A percentile compares a stretch with the other conserved stretches of the same genome.
Conservation (phyloP, 441 rosid genomes). For the Jatropha multifida region DNA sequence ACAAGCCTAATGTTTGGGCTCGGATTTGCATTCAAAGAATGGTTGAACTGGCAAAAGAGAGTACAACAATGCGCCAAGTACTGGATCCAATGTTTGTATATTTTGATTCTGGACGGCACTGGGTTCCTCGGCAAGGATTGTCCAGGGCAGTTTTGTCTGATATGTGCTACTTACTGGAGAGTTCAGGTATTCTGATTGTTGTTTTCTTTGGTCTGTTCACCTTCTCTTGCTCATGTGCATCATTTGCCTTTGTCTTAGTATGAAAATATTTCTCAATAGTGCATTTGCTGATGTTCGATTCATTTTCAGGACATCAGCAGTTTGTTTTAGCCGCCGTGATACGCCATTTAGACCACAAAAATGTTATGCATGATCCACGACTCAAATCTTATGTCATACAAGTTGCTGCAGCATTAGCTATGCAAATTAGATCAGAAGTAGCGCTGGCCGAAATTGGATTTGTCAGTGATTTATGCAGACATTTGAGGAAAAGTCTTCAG, state of each 20-base stretch:
- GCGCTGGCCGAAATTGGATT: slow-evolving; percentile 72
- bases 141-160: slow-evolving; percentile 84
- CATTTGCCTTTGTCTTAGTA: not conserved
- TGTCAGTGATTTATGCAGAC: slow-evolving; percentile 91
- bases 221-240: not conserved
- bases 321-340: slow-evolving; percentile 73
- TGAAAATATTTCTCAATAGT: not conserved
- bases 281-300: slow-evolving; percentile 22
- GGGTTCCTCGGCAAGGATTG: slow-evolving; percentile 79
- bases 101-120: slow-evolving; percentile 76
- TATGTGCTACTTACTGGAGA: slow-evolving; percentile 70
- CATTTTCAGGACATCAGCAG: slow-evolving; percentile 72
- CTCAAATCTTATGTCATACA: slow-evolving; percentile 68
- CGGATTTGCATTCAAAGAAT: slow-evolving; percentile 90
- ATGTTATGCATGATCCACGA: slow-evolving; percentile 72
- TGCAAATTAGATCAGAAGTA: slow-evolving; percentile 68
- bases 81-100: slow-evolving; percentile 83
- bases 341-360: slow-evolving; percentile 93
- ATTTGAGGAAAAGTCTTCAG: slow-evolving; percentile 91
- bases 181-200: slow-evolving; percentile 49
- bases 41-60: slow-evolving; percentile 92
- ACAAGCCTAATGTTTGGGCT: slow-evolving; percentile 90
- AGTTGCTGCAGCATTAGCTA: slow-evolving; percentile 77
- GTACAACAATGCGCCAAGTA: slow-evolving; percentile 72
- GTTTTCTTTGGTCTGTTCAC: slow-evolving; percentile 10